A percentile compares a stretch with the other conserved stretches of the same genome.
These are phyloP conservation scores for Ganoderma leucocontextum DNA, from an alignment of 1,284 basidiomycete genomes.

Conservation along the genomic window DNA sequence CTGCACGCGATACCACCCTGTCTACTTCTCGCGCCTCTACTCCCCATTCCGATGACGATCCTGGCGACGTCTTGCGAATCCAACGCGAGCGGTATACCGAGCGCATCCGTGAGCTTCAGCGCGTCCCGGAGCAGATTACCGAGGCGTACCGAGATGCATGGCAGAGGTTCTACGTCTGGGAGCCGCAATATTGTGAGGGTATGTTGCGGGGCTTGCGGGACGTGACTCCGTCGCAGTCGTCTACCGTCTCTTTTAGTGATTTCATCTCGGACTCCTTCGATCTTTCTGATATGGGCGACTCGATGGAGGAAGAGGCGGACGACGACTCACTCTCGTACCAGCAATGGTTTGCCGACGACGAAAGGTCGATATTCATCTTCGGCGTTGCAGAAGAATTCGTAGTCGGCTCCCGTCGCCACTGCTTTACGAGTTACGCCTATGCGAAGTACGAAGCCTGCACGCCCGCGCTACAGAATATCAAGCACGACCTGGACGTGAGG, in stretches of 20 bases:
- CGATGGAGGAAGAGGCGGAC: conserved; percentile 16
- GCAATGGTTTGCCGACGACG: conserved; percentile 12
- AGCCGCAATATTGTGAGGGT: conserved; percentile 32
- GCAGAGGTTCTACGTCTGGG: conserved; percentile 48
- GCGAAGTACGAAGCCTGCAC: conserved; percentile 48
- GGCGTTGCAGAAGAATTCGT: not conserved
- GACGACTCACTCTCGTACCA: conserved; percentile 8
- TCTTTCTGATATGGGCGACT: conserved; percentile 2
- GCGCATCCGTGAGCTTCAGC: conserved; percentile 20
- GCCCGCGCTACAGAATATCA: conserved; percentile 38
- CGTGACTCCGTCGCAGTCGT: not conserved
- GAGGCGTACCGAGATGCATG: conserved; percentile 38
- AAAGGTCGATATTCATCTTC: not conserved
- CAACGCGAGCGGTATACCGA: conserved; percentile 17
- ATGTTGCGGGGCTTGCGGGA: conserved; percentile 20
- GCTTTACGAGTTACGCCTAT: conserved; percentile 7
- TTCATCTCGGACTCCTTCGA: not conserved
- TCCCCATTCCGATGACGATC: conserved; percentile 3
- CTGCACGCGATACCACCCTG: not conserved
- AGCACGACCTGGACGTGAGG: conserved; percentile 7
- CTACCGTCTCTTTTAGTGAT: not conserved
- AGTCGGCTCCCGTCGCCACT: not conserved
- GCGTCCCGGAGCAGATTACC: conserved; percentile 13
- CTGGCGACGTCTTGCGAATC: conserved; percentile 12
- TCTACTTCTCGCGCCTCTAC: not conserved